Conservation (phyloP, 1,284 basidiomycete genomes). For the Cutaneotrichosporon curvatum region DNA sequence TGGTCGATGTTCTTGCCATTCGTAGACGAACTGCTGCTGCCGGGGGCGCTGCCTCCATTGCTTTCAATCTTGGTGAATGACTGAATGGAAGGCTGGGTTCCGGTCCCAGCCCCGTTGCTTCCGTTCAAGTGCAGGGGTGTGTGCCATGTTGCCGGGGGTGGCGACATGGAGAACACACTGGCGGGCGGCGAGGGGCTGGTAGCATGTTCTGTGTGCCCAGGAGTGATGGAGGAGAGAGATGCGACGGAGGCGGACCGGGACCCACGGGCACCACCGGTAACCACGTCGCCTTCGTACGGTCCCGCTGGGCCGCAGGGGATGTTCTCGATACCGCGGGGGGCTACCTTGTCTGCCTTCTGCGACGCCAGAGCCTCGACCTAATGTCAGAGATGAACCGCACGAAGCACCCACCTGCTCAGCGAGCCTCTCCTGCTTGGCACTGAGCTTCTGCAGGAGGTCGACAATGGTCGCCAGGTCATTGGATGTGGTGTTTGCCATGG, state of each 20-base stretch:
- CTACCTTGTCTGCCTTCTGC: background rate
- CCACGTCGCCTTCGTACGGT: too few species aligned
- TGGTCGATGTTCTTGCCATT: background rate
- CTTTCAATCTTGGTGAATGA: too few species aligned
- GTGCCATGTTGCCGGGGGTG: background rate
- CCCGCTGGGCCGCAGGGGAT: constrained; percentile 15
- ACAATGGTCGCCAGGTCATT: constrained; percentile 28
- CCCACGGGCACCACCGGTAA: too few species aligned
- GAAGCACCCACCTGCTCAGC: constrained; percentile 28
- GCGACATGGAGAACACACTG: constrained; percentile 6
- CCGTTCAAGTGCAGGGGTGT: constrained; percentile 15
- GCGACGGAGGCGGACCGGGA: too few species aligned
- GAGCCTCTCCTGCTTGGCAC: constrained; percentile 33
- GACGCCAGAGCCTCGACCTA: constrained; percentile 7
- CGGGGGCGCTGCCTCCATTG: too few species aligned
- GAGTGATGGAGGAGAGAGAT: too few species aligned
- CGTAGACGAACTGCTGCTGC: too few species aligned
- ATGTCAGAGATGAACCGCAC: background rate
- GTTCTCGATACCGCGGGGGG: constrained; percentile 7
- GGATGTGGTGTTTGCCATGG: constrained; percentile 4
- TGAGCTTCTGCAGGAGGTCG: constrained; percentile 28
- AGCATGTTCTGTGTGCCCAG: too few species aligned
- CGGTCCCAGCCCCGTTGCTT: background rate
- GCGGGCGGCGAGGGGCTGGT: background rate
- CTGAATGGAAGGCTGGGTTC: too few species aligned